Conservation (phyloP, 805 yeast species). For the Ogataea siamensis region DNA sequence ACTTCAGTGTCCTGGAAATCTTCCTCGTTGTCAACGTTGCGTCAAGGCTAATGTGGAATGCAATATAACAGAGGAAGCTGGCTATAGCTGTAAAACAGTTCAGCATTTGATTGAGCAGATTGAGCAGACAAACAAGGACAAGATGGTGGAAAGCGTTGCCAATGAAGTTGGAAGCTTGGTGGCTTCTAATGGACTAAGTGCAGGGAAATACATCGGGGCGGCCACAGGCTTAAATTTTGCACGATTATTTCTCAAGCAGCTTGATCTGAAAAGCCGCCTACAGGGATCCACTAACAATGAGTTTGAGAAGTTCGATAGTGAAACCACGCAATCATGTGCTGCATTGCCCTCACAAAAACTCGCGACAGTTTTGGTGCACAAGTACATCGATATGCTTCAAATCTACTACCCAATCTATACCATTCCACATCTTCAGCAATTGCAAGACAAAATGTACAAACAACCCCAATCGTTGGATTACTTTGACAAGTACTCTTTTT, state of each 20-base stretch:
- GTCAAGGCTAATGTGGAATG: conserved; percentile 19
- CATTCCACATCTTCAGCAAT: conserved; percentile 14
- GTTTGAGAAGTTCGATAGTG: conserved; percentile 20
- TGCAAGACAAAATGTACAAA: conserved; percentile 15
- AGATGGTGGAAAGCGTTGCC: conserved; percentile 25
- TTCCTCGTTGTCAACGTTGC: conserved; percentile 25
- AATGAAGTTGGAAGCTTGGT: conserved; percentile 29
- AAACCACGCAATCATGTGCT: conserved; percentile 23
- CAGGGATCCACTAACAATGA: conserved; percentile 11
- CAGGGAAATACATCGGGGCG: conserved; percentile 28
- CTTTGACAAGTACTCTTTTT: conserved; percentile 23
- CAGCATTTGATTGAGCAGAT: conserved; percentile 14
- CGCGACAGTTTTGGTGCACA: conserved; percentile 14
- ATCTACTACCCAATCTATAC: conserved; percentile 22
- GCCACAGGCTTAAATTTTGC: conserved; percentile 30
- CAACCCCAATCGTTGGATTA: conserved; percentile 16
- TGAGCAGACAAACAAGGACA: conserved; percentile 14
- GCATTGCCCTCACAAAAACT: conserved; percentile 21
- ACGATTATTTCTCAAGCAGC: conserved; percentile 21
- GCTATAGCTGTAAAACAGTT: conserved; percentile 25
- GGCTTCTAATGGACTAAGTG: conserved; percentile 13
- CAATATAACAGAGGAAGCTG: conserved; percentile 22
- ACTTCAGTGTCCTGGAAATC: conserved; percentile 24
- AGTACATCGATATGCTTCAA: conserved; percentile 22
- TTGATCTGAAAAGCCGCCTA: conserved; percentile 19